Conservation (phyloP, 2,329 filamentous ascomycete genomes). For the Byssoonygena ceratinophila region DNA sequence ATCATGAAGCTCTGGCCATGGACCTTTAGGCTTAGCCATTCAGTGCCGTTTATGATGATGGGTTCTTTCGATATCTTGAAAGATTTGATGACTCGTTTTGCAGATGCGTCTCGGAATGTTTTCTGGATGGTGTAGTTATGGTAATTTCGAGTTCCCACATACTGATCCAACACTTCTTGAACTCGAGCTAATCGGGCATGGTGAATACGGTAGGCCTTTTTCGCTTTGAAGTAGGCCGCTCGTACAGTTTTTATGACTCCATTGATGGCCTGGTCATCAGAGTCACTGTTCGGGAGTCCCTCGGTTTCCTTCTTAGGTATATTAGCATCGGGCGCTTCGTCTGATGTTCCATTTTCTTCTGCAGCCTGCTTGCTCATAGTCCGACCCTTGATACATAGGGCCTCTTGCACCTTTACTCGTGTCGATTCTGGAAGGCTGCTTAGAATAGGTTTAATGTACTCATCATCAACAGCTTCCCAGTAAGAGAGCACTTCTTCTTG, state of each 20-base stretch:
- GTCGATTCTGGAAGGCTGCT: constrained; percentile 36
- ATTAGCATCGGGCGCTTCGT: constrained; percentile 2
- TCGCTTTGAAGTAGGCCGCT: constrained; percentile 67
- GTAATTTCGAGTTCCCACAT: constrained; percentile 78
- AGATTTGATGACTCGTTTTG: constrained; percentile 83
- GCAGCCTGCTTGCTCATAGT: constrained; percentile 10
- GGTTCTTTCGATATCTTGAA: constrained; percentile 68
- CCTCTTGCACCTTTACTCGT: constrained; percentile 32
- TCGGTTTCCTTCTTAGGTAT: neutral
- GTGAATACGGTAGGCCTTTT: constrained; percentile 73
- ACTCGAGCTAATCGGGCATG: constrained; percentile 60
- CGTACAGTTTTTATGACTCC: constrained; percentile 64
- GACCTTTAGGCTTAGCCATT: constrained; percentile 92
- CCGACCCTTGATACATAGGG: constrained; percentile 28
- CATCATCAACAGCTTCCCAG: constrained; percentile 74
- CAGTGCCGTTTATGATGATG: constrained; percentile 77
- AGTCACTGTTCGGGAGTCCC: constrained; percentile 18
- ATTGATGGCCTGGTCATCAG: constrained; percentile 40
- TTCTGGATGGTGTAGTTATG: constrained; percentile 98
- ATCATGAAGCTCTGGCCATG: constrained; percentile 99
- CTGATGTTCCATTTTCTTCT: constrained; percentile 11
- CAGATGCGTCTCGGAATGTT: constrained; percentile 64
- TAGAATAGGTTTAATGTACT: constrained; percentile 61
- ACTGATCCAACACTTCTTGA: constrained; percentile 62
- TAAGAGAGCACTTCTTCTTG: constrained; percentile 71